These are phyloP conservation scores for Pichia sp. DNA, from an alignment of 1,139 yeast species.

Conservation along the genomic window DNA sequence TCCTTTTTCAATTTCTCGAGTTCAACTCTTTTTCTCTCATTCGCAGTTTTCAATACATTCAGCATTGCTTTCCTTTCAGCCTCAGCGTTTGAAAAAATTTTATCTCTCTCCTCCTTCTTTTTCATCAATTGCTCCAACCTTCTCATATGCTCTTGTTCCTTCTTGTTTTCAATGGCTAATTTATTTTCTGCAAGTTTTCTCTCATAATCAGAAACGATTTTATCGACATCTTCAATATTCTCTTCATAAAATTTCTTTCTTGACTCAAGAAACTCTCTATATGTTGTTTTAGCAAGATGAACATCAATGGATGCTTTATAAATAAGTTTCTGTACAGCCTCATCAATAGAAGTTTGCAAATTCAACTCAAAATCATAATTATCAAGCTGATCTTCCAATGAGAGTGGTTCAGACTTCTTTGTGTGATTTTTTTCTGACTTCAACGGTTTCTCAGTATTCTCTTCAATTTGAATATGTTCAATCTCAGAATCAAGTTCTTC, in stretches of 20 bases:
- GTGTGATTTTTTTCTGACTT: background rate
- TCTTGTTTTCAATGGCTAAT: background rate
- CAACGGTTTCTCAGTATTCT: background rate
- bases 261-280: slow-evolving; percentile 4
- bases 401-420: background rate
- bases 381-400: slow-evolving; percentile 7
- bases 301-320: background rate
- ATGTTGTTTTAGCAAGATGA: slow-evolving; percentile 3
- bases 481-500: slow-evolving; percentile 4
- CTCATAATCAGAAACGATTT: slow-evolving; percentile 6
- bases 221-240: slow-evolving; percentile 1
- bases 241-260: slow-evolving; percentile 3
- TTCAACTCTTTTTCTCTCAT: slow-evolving; percentile 3
- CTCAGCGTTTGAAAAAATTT: slow-evolving; percentile 4
- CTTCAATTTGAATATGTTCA: background rate
- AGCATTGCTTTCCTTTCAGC: slow-evolving; percentile 3
- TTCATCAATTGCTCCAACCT: background rate
- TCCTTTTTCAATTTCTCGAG: slow-evolving; percentile 1
- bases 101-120: slow-evolving; percentile 5
- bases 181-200: background rate
- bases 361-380: background rate
- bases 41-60: slow-evolving; percentile 1
- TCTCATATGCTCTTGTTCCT: background rate
- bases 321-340: slow-evolving; percentile 5
- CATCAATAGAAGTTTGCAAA: background rate